Base-by-base conservation (phyloP, 345 rosid genomes). In the Rhizophora apiculata region DNA sequence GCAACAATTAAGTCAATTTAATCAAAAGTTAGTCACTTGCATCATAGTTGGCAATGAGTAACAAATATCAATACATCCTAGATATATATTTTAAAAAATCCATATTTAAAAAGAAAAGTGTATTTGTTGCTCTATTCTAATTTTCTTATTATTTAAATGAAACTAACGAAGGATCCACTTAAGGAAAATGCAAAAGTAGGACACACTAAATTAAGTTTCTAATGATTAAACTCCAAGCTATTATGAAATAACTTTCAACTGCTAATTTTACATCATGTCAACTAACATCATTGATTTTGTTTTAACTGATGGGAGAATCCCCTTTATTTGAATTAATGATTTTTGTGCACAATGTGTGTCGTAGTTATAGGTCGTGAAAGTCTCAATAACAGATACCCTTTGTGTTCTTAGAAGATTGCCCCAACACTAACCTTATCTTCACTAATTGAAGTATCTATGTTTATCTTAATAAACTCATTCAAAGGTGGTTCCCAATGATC, bases 71-170 rank as follows among this genome's bases (percentile, higher is more conserved):
- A 59, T 59, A 58, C 48, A 68, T 68, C 65, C 13, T 24, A 24
- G 8, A 26, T 26, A 29, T 37, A 58, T 30, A 48, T 18, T 4
- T 4, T 5, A 24, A 6, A 43, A 68, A 24, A 21, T 29, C 46
- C 16, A 11, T 29, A 36, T 18, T 2, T 46, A 48, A 34, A 31
- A 68, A 24, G n/a, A 16, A 10, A 10, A n/a, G n/a, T 37, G 37
- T 27, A 49, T 64, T 26, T 46, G 67, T 75, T 76, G 82, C 65
- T 64, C 68, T 55, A 72, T 61, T 82, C 79, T 74, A 79, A 76
- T 76, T 83, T 76, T 74, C 81, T 83, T 74, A 76, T 73, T 72
- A 22, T 1, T 5, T n/a, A 24, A 24, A 24, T 24, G 24, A 24
- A 24, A 24, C 24, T 24, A 24, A 24, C 24, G 24, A 24, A 15